Base-by-base conservation (phyloP, 306 rosid species). In the Prunus salicina region DNA sequence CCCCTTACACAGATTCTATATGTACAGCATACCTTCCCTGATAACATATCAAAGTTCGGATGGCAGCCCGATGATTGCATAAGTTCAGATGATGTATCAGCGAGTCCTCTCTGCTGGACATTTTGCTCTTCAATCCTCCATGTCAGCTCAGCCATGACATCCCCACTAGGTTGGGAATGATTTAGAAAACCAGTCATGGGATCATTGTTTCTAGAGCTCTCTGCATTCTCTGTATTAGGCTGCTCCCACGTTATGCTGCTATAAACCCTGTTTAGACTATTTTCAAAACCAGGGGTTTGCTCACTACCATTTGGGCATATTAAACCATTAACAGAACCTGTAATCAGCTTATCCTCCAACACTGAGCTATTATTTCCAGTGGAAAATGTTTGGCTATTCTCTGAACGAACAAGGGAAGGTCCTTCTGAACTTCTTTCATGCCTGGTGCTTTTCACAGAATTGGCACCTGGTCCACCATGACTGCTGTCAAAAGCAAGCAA, bases 401-500 rank as follows among this genome's bases (percentile, higher is more conserved):
- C 80, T 25, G 67, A n/a, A 79, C 34, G 45, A 78, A 43, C 57
- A 75, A 22, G 24, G 34, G 86, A 64, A 62, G 52, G 57, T 14
- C 76, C 73, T 41, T 51, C 84, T 46, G 84, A 76, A 71, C 71
- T 76, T 57, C 46, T 61, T 38, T 58, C 64, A 16, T 14, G 16
- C 50, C 12, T 28, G 3, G 61, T 70, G 79, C 76, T 58, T 78
- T 30, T 32, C 71, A 64, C 27, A 75, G 84, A 61, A 69, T 67
- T 81, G 27, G 53, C 79, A 71, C 64, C 89, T 32, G 78, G 52
- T 62, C 75, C 87, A 49, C 64, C 53, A 64, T 43, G 43, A 52
- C 38, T 16, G 63, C 79, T 76, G 79, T 80, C 41, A 72, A 80
- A 81, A 81, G 65, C 53, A 74, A 64, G 82, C 63, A 60, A 80